Base-by-base conservation (phyloP, 108 stramenopile species). In the Pseudonitzschia delicatissima region DNA sequence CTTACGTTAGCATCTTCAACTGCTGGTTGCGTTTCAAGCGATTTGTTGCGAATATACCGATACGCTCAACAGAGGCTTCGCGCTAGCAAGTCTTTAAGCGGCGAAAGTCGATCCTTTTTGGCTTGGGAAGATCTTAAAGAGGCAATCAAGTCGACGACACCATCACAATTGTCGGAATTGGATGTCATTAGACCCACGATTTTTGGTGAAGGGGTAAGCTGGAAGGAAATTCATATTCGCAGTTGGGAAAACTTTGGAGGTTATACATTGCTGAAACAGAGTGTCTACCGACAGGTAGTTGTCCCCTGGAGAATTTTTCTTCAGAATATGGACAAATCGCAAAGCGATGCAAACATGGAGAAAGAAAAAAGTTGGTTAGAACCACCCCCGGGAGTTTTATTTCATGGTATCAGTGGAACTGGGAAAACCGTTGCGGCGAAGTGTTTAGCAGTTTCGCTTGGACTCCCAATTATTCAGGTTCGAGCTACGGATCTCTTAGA, bases 401-500 rank as follows among this genome's bases (percentile, higher is more conserved):
- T 94, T 65, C 80, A 89, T 70, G 92, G 92, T 0, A 82, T 72
- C n/a, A 66, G 82, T 29, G 92, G 92, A 2, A 73, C 72, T 26
- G 92, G 92, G 26, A 94, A 94, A 66, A 82, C 82, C 4, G 40
- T 66, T 15, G 87, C 89, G 4, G 92, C 85, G 28, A 45, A 66
- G 44, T 94, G 89, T 55, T 78, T 94, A 33, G 89, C 85, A 23
- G 68, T 74, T 57, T 94, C 92, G 36, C 50, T 90, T 44, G 83
- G 77, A 5, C 63, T 94, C n/a, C 53, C 76, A 11, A 82, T 61
- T 61, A 76, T 72, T 27, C 60, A 82, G 69, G 90, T 92, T 29
- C 72, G 77, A 47, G 85, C 89, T 55, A 76, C 97, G 2, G 96
- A 98, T 73, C 77, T 99, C 0, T 82, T 99, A 62, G 93, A 96